Percentiles rank a stretch among this genome's conserved stretches.
These are phyloP conservation scores for Pyricularia pennisetigena DNA, from an alignment of 2,329 filamentous ascomycete species.

Conservation along the genomic window DNA sequence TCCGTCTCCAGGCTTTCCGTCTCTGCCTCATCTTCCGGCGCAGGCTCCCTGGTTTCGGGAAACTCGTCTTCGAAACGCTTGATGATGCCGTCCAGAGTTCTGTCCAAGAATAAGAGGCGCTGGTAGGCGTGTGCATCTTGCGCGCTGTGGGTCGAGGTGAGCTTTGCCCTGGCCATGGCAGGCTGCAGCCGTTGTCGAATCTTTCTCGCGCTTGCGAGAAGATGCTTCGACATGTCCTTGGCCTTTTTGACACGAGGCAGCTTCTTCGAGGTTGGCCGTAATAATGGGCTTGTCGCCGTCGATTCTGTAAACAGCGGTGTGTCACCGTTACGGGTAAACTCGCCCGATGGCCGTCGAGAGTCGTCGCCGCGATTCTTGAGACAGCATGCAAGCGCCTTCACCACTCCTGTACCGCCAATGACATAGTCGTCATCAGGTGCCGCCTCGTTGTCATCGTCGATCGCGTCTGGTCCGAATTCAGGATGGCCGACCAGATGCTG, in stretches of 20 bases:
- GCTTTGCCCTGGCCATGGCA: slow-evolving; percentile 65
- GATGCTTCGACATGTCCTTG: slow-evolving; percentile 86
- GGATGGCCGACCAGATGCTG: slow-evolving; percentile 76
- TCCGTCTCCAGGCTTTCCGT: slow-evolving; percentile 5
- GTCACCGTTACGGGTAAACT: slow-evolving; percentile 42
- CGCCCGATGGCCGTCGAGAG: slow-evolving; percentile 40
- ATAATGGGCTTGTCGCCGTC: neutral
- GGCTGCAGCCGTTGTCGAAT: slow-evolving; percentile 77
- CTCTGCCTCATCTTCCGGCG: neutral
- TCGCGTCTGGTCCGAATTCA: slow-evolving; percentile 34
- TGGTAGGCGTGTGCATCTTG: slow-evolving; percentile 66
- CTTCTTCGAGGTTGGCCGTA: neutral
- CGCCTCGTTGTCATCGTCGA: slow-evolving; percentile 52
- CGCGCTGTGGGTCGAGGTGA: slow-evolving; percentile 37
- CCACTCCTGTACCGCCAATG: slow-evolving; percentile 88
- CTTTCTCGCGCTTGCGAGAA: slow-evolving; percentile 80
- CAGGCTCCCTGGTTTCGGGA: slow-evolving; percentile 63
- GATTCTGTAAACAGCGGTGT: neutral
- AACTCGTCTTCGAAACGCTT: slow-evolving; percentile 94
- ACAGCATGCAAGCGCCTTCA: slow-evolving; percentile 87
- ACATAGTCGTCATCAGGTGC: slow-evolving; percentile 91
- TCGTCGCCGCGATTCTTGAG: slow-evolving; percentile 69
- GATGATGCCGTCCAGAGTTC: slow-evolving; percentile 84
- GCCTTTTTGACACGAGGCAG: slow-evolving; percentile 47
- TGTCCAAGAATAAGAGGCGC: slow-evolving; percentile 75